These are phyloP conservation scores for Thielaviopsis populi DNA, from an alignment of 2,329 filamentous ascomycete genomes.

Conservation along the genomic window DNA sequence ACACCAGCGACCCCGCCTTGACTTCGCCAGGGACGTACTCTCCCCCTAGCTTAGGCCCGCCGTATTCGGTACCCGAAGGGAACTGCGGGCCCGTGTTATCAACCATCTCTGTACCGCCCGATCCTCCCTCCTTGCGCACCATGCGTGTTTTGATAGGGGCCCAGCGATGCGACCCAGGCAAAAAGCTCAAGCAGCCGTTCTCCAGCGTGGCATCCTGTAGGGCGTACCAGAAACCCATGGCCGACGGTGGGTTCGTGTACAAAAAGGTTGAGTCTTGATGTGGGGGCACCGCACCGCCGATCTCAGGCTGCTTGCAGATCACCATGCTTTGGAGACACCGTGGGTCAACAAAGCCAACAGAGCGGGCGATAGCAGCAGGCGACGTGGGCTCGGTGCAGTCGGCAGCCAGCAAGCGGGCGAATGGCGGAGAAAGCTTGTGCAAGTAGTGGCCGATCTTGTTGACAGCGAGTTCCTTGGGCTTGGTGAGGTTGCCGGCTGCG, in stretches of 20 bases:
- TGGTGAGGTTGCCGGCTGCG: conserved; percentile 45
- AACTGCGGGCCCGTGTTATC: conserved; percentile 52
- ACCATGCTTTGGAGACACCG: conserved; percentile 84
- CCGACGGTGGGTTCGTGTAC: conserved; percentile 76
- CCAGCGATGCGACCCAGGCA: conserved; percentile 64
- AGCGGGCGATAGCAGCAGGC: conserved; percentile 50
- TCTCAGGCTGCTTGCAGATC: conserved; percentile 96
- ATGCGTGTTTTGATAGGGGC: conserved; percentile 58
- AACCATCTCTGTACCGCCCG: conserved; percentile 51
- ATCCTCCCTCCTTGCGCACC: conserved; percentile 44
- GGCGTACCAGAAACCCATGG: conserved; percentile 95
- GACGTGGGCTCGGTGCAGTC: conserved; percentile 32
- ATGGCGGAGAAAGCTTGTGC: conserved; percentile 52
- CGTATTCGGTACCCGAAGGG: conserved; percentile 37
- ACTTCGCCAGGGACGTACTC: conserved; percentile 72
- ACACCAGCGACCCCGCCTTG: conserved; percentile 74
- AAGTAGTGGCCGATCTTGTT: conserved; percentile 80
- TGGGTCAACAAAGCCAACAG: conserved; percentile 62
- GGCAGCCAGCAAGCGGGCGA: conserved; percentile 39
- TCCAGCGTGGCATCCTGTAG: conserved; percentile 75
- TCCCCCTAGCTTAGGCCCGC: conserved; percentile 25
- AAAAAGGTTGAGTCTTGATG: conserved; percentile 90
- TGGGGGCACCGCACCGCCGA: conserved; percentile 76
- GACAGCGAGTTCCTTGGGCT: conserved; percentile 71
- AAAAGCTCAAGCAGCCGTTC: conserved; percentile 83